These are phyloP conservation scores for Dispira parvispora DNA, from an alignment of 192 early-diverging fungal genomes.

Conservation along the genomic window DNA sequence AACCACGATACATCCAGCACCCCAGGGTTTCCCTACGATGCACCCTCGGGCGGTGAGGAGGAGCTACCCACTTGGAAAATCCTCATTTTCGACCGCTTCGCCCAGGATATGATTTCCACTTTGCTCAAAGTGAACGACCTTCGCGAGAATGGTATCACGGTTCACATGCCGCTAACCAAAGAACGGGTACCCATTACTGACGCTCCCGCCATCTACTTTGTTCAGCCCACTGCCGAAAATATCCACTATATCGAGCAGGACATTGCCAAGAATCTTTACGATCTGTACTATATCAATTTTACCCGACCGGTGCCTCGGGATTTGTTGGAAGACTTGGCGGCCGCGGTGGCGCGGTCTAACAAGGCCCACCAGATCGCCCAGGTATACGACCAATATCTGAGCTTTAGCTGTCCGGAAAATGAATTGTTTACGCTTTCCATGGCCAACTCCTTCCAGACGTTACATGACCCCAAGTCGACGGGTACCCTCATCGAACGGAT, in stretches of 20 bases:
- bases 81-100: constrained; percentile 82
- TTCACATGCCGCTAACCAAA: constrained; percentile 75
- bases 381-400: constrained; percentile 93
- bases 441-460: constrained; percentile 50
- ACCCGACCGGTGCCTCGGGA: constrained; percentile 67
- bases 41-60: no score
- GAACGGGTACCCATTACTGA: constrained; percentile 83
- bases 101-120: constrained; percentile 93
- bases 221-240: constrained; percentile 78
- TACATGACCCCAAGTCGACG: constrained; percentile 70
- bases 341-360: constrained; percentile 54
- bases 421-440: constrained; percentile 88
- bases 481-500: constrained; percentile 68
- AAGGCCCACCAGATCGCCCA: constrained; percentile 71
- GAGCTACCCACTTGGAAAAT: constrained; percentile 88
- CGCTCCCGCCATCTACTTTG: constrained; percentile 94
- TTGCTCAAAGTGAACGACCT: constrained; percentile 90
- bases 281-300: constrained; percentile 95
- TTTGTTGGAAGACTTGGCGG: constrained; percentile 85
- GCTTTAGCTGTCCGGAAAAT: constrained; percentile 81
- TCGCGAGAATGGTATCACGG: constrained; percentile 87
- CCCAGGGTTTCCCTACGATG: no score
- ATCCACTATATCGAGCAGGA: constrained; percentile 74
- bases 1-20: no score
- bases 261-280: constrained; percentile 76